Evolutionary conservation across 108 stramenopile genomes (phyloP), one percentile per base, ranked within the genome.

Genomic region (Cyclotella distinguenda): DNA sequence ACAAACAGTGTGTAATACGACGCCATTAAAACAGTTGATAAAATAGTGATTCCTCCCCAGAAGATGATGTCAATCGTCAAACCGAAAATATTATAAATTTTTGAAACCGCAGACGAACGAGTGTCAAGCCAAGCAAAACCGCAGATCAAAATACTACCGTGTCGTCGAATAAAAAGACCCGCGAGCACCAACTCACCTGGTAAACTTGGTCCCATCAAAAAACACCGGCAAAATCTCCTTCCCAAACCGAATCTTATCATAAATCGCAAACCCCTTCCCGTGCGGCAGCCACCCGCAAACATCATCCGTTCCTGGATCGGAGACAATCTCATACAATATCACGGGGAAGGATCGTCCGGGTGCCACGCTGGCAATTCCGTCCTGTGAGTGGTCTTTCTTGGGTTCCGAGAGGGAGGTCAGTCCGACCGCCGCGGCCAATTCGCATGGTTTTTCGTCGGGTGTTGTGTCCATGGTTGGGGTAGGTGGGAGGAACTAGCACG

Each of bases 141-240:
- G 12, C 12, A 10, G 3, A 26, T 19, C 12, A 19, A 22, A 49
- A 11, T 19, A 16, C 21, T 13, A 13, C 3, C 6, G 1, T 26
- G 23, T 26, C 13, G 11, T 26, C 23, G 6, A 49, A 13, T 22
- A 6, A 49, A 13, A 3, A 12, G 21, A 49, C 48, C 25, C 12
- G 13, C 21, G 1, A 12, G 28, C 16, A 32, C 12, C 1, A 45
- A 34, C 59, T 45, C 4, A 60, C 59, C 59, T 62, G 1, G 85
- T 80, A 67, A 51, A 81, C 66, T 84, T 84, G 36, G 79, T 84
- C 50, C 86, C 84, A 34, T 85, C 78, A 40, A 94, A 95, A 67
- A 86, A 85, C 12, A 51, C 40, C 25, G 85, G 88, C 74, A 95
- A 76, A 35, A 93, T 74, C 40, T 87, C 84, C 18, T 63, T 52